Conservation (phyloP, 495 filamentous ascomycete genomes). For the Penicillium pulvis region DNA sequence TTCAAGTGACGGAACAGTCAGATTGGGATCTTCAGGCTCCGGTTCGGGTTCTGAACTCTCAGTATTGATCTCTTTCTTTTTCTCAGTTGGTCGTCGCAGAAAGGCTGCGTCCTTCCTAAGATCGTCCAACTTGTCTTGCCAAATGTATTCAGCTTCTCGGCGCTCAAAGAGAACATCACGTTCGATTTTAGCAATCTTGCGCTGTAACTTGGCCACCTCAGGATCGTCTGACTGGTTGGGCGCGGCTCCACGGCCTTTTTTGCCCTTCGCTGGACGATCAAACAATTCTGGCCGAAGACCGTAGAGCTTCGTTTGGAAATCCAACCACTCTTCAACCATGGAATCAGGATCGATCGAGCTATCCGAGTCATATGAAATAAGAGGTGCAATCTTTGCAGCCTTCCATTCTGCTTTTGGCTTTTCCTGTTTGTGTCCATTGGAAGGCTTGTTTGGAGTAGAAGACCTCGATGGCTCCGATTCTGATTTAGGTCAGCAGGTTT, state of each 20-base stretch:
- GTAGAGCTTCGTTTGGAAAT: conserved; percentile 70
- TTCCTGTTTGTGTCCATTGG: conserved; percentile 29
- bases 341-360: conserved; percentile 68
- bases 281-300: conserved; percentile 65
- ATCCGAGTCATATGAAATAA: conserved; percentile 48
- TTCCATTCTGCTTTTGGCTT: conserved; percentile 34
- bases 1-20: conserved; percentile 50
- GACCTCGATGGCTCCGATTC: conserved; percentile 38
- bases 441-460: conserved; percentile 31
- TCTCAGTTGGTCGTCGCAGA: conserved; percentile 33
- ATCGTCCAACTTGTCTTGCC: conserved; percentile 66
- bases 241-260: conserved; percentile 34
- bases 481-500: conserved; percentile 34
- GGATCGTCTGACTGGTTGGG: conserved; percentile 36
- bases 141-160: conserved; percentile 70
- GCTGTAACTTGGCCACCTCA: conserved; percentile 62
- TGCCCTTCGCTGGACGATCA: conserved; percentile 47
- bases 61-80: conserved; percentile 33
- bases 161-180: conserved; percentile 86
- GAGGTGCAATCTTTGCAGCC: conserved; percentile 24
- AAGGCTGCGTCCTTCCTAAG: conserved; percentile 61
- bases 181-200: conserved; percentile 75
- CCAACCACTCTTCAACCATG: conserved; percentile 73
- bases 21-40: conserved; percentile 36
- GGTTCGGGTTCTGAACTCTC: conserved; percentile 47